phyloP scores from a whole-genome alignment of 495 filamentous ascomycete genomes.

The Oidiodendron maius region DNA sequence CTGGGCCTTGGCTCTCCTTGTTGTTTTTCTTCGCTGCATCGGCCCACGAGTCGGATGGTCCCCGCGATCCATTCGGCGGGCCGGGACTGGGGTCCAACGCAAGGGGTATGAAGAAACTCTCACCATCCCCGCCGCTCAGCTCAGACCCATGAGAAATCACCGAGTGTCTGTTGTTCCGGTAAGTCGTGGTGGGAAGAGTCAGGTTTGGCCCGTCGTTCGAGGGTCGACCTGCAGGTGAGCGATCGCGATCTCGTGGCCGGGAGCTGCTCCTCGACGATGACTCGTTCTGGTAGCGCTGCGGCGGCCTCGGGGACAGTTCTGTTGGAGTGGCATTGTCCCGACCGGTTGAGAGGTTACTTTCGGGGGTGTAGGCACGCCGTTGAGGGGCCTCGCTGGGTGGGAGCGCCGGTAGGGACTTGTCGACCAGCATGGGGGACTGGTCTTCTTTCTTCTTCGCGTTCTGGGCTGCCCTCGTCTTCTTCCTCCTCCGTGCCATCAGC shows the following conservation, averaged over 20 bases:
- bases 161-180: conserved; percentile 72
- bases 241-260: conserved; percentile 30
- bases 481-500: conserved; percentile 91
- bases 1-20: conserved; percentile 30
- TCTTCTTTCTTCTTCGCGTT: conserved; percentile 56
- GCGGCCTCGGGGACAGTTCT: conserved; percentile 63
- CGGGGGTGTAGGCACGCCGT: conserved; percentile 56
- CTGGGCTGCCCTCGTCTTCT: conserved; percentile 66
- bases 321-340: conserved; percentile 63
- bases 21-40: conserved; percentile 29
- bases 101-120: conserved; percentile 85
- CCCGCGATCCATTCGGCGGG: conserved; percentile 53
- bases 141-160: conserved; percentile 57
- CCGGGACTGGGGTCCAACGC: conserved; percentile 79
- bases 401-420: conserved; percentile 91
- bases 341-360: conserved; percentile 59
- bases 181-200: conserved; percentile 67
- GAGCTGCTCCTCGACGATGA: conserved; percentile 44
- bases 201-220: conserved; percentile 34
- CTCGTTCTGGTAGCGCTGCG: conserved; percentile 42
- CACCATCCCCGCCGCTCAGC: conserved; percentile 50
- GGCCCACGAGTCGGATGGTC: conserved; percentile 41
- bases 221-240: conserved; percentile 38
- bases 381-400: conserved; percentile 67
- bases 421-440: conserved; percentile 61